Percentiles rank a stretch among this genome's conserved stretches.
phyloP scores from a whole-genome alignment of 2,329 filamentous ascomycete species.

The Fusarium ambrosium region DNA sequence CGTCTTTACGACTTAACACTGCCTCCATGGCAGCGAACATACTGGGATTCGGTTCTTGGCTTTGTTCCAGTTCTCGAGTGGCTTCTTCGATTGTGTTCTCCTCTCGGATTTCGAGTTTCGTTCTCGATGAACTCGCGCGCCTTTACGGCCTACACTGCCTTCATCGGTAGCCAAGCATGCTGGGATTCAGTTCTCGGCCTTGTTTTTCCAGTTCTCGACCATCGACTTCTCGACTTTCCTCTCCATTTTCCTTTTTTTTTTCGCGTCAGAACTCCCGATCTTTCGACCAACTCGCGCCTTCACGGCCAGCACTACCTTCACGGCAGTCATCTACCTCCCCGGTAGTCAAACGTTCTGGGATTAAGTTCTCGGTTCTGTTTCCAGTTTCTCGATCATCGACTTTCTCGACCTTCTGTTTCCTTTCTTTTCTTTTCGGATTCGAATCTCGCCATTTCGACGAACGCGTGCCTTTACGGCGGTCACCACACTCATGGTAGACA shows the following conservation, averaged over 20 bases:
- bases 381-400: neutral
- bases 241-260: neutral
- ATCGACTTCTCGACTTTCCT: neutral
- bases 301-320: neutral
- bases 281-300: neutral
- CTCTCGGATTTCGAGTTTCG: neutral
- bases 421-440: neutral
- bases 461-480: neutral
- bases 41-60: neutral
- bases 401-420: neutral
- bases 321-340: neutral
- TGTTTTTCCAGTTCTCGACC: neutral
- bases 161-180: neutral
- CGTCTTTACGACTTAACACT: neutral
- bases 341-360: neutral
- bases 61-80: neutral
- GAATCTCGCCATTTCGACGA: neutral
- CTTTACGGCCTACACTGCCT: neutral
- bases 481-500: neutral
- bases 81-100: neutral
- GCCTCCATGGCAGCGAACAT: neutral
- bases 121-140: neutral
- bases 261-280: neutral
- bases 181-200: neutral
- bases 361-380: neutral